Evolutionary conservation across 1,284 basidiomycete genomes (phyloP), one percentile per base, ranked within the genome.

Genomic region (Heterobasidion irregulare): DNA sequence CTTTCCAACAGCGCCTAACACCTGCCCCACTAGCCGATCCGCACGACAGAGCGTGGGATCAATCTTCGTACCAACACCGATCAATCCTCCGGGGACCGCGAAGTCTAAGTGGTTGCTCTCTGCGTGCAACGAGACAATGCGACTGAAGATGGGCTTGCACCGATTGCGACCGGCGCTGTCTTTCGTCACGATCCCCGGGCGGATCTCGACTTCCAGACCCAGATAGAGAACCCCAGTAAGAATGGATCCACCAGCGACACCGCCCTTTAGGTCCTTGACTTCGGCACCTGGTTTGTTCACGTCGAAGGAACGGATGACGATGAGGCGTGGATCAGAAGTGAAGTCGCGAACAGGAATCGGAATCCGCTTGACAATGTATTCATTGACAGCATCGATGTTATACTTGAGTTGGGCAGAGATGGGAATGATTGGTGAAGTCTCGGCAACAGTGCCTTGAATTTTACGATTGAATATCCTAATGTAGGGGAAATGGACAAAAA

Each of bases 371-470:
- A 96, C 94, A 69, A 99, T 96, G 76, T 98, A 98, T 68, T 98
- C 94, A 75, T 97, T 97, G 53, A 99, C 95, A n/a, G 96, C 95
- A 67, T 98, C 96, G 65, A 99, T 98, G 78, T 99, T 99, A 81
- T 98, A 99, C 74, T 93, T 94, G 58, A 99, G 78, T 73, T 99
- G 97, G 5, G 96, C 96, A 44, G 96, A 99, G 68, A 99, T 98
- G 58, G 96, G 96, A 50, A 99, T 92, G 70, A 99, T 98, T 53
- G 97, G 96, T 8, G 97, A 98, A 26, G 87, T 85, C 71, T 97
- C 92, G 52, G 97, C 97, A 52, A 98, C 94, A 44, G 96, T 99
- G 54, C 94, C 94, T 94, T 36, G 12, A 38, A n/a, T 56, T 33
- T 16, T 32, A n/a, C 18, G 57, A 12, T 47, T 55, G 26, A 52